Base-by-base conservation (phyloP, 1,139 yeast species). In the Nakaseomyces glabratus region DNA sequence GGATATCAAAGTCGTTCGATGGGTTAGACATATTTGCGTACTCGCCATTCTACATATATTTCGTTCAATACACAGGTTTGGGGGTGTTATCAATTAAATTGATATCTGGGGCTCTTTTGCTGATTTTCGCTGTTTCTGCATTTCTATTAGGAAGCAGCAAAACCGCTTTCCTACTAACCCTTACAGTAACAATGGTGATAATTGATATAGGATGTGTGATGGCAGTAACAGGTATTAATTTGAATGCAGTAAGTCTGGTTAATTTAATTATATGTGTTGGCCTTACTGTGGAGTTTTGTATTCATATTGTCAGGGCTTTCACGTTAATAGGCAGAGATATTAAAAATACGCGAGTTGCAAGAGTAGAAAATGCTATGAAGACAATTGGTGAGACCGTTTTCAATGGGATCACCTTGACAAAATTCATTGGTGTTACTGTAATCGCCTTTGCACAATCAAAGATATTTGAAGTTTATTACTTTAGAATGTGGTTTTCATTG, bases 401-500 rank as follows among this genome's bases (percentile, higher is more conserved):
- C 40, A 80, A 85, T 13, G 98, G 98, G 2, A 88, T 90, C 36
- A 82, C 95, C 1, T 54, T 86, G 46, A 90, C 97, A 4, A 90
- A 90, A 55, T 61, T 88, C 26, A 77, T 90, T 44, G 98, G 98
- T 1, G 86, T 90, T 1, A 60, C 70, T 18, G 95, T 90, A 5
- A 64, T 90, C 31, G 94, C 93, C 4, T 86, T 86, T 53, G 84
- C 97, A 0, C 64, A 72, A 41, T 82, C 94, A 20, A 76, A 81
- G 58, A 88, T 90, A 22, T 90, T 88, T 56, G 93, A 86, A 45
- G 73, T 90, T 1, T 90, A 84, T 57, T 90, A 90, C 55, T 90
- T 90, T 66, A 62, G 95, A 41, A 86, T 90, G 96, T 90, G 97
- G 97, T 63, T 82, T n/a, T 66, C 85, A 1, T 65, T 90, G 43